A percentile compares a stretch with the other conserved stretches of the same genome.
These are phyloP conservation scores for Aureobasidium leucospermi DNA, from an alignment of 2,329 filamentous ascomycete species.

Conservation along the genomic window DNA sequence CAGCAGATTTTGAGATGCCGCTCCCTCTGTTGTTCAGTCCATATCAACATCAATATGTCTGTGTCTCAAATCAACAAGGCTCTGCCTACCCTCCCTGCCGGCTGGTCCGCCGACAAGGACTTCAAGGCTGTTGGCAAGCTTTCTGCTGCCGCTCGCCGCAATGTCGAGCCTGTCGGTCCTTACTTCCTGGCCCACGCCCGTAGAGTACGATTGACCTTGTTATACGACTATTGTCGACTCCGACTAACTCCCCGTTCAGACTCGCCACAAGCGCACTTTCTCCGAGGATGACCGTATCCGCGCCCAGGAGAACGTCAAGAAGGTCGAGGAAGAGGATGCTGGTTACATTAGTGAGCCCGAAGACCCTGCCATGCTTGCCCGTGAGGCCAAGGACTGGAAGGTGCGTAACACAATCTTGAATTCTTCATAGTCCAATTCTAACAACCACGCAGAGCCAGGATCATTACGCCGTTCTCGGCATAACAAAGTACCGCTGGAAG, in stretches of 20 bases:
- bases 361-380: conserved; percentile 82
- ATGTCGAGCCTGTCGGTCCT: conserved; percentile 91
- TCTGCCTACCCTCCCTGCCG: conserved; percentile 68
- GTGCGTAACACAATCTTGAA: conserved; percentile 39
- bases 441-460: conserved; percentile 64
- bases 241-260: conserved; percentile 21
- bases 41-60: conserved; percentile 48
- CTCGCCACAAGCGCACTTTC: conserved; percentile 93
- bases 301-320: conserved; percentile 90
- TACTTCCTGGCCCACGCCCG: conserved; percentile 97
- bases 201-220: conserved; percentile 47
- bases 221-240: neutral
- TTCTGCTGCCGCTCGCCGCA: conserved; percentile 71
- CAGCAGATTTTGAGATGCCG: neutral
- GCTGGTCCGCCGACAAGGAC: conserved; percentile 82
- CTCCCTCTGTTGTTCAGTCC: neutral
- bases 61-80: conserved; percentile 55
- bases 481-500: conserved; percentile 85
- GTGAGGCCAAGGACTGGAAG: conserved; percentile 99
- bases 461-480: conserved; percentile 91
- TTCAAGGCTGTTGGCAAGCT: conserved; percentile 79
- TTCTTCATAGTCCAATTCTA: neutral
- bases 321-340: conserved; percentile 83
- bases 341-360: conserved; percentile 91
- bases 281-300: conserved; percentile 97